phyloP scores from a whole-genome alignment of 2,329 filamentous ascomycete species.

The Drechslerella dactyloides region DNA sequence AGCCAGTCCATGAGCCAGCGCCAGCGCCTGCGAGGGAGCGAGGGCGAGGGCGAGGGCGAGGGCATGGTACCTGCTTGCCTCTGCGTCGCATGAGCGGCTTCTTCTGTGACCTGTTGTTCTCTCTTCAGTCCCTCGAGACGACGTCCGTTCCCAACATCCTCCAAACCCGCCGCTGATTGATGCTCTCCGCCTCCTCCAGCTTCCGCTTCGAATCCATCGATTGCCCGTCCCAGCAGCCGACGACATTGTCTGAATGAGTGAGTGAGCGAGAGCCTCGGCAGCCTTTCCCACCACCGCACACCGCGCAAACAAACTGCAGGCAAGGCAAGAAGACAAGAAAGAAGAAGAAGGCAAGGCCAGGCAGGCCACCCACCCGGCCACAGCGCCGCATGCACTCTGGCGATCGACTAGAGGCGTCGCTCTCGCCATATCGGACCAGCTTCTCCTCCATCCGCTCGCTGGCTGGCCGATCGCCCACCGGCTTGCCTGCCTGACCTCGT shows the following conservation, averaged over 20 bases:
- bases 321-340: no score
- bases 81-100: constrained; percentile 37
- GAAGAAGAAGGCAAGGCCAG: no score
- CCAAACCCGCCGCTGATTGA: constrained; percentile 11
- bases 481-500: no score
- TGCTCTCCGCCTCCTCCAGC: background rate
- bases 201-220: background rate
- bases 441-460: background rate
- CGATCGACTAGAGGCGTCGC: background rate
- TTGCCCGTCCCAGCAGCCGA: background rate
- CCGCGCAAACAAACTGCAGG: background rate
- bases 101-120: constrained; percentile 13
- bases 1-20: background rate
- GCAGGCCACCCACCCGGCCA: no score
- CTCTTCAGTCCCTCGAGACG: constrained; percentile 10
- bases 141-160: background rate
- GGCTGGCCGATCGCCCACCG: background rate
- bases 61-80: constrained; percentile 4
- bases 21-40: constrained; percentile 10
- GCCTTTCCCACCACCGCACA: background rate
- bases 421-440: background rate
- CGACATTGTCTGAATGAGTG: background rate
- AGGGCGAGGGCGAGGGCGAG: constrained; percentile 5
- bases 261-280: background rate
- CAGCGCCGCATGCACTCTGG: background rate